Percentiles rank a stretch among this genome's conserved stretches.
Evolutionary conservation across 352 stramenopile species (phyloP).

Genomic region (Pythium vanterpoolii): DNA sequence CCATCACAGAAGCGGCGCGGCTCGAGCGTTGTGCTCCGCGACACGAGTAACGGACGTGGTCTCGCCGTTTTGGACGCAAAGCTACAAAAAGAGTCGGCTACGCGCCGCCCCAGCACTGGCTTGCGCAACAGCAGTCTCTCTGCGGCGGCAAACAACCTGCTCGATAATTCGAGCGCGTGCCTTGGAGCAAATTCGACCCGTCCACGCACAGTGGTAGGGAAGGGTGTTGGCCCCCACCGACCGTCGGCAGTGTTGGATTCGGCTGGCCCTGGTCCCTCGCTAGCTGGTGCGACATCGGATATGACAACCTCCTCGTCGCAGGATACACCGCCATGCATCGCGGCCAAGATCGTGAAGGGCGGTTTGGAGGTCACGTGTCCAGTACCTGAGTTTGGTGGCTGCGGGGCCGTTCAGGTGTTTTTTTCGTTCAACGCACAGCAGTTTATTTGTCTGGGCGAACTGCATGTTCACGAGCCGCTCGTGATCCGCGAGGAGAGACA

Average conservation of each 20-base stretch:
- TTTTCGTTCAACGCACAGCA: slow-evolving; percentile 75
- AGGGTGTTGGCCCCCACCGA: slow-evolving; percentile 3
- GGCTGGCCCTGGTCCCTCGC: not conserved
- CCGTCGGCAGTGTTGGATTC: slow-evolving; percentile 4
- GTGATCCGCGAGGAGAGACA: slow-evolving; percentile 46
- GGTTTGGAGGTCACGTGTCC: slow-evolving; percentile 45
- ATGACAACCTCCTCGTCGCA: not conserved
- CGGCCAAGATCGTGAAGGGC: slow-evolving; percentile 39
- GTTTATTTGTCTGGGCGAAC: slow-evolving; percentile 56
- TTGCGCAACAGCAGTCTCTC: slow-evolving; percentile 58
- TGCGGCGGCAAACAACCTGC: slow-evolving; percentile 30
- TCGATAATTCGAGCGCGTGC: slow-evolving; percentile 22
- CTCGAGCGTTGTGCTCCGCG: slow-evolving; percentile 49
- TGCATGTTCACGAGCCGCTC: slow-evolving; percentile 53
- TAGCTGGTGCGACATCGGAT: not conserved
- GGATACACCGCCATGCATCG: slow-evolving; percentile 38
- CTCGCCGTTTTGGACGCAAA: slow-evolving; percentile 41
- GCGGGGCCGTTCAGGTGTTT: slow-evolving; percentile 41
- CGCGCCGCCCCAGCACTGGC: slow-evolving; percentile 42
- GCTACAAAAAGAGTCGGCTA: slow-evolving; percentile 40
- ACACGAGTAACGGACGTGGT: slow-evolving; percentile 39
- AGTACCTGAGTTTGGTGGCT: slow-evolving; percentile 50
- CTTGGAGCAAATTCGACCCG: slow-evolving; percentile 2
- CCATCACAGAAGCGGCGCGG: slow-evolving; percentile 32
- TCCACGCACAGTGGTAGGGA: not conserved